Conservation (phyloP, 2,329 filamentous ascomycete genomes). For the Myriosclerotinia scirpicola region DNA sequence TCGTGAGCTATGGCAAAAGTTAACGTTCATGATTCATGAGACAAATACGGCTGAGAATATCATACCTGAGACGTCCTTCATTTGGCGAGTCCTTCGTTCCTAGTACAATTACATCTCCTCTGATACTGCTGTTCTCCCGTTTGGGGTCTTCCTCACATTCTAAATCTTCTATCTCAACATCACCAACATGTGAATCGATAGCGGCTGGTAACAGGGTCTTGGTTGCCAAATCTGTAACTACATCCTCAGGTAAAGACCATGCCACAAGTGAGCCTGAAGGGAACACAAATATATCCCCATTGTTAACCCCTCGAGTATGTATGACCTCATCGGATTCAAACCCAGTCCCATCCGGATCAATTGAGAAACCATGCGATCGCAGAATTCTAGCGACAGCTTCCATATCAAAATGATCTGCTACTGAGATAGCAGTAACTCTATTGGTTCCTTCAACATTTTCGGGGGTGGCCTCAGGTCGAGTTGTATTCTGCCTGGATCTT, state of each 20-base stretch:
- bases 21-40: slow-evolving; percentile 3
- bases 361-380: slow-evolving; percentile 57
- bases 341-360: slow-evolving; percentile 61
- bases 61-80: slow-evolving; percentile 41
- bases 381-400: slow-evolving; percentile 57
- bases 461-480: slow-evolving; percentile 28
- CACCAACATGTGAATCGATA: slow-evolving; percentile 67
- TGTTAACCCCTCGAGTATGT: slow-evolving; percentile 59
- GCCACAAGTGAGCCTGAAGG: slow-evolving; percentile 91
- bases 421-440: slow-evolving; percentile 58
- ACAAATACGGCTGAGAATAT: not conserved
- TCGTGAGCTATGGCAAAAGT: slow-evolving; percentile 29
- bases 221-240: slow-evolving; percentile 68
- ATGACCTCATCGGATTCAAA: slow-evolving; percentile 64
- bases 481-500: slow-evolving; percentile 49
- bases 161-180: slow-evolving; percentile 83
- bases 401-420: slow-evolving; percentile 66
- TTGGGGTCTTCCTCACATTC: slow-evolving; percentile 77
- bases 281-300: slow-evolving; percentile 92
- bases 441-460: slow-evolving; percentile 43
- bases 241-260: slow-evolving; percentile 80
- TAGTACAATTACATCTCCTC: slow-evolving; percentile 84
- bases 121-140: slow-evolving; percentile 73
- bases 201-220: slow-evolving; percentile 74
- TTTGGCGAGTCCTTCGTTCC: slow-evolving; percentile 66